phyloP scores from a whole-genome alignment of 208 protist genomes.

The Sergeia podlipaevii region DNA sequence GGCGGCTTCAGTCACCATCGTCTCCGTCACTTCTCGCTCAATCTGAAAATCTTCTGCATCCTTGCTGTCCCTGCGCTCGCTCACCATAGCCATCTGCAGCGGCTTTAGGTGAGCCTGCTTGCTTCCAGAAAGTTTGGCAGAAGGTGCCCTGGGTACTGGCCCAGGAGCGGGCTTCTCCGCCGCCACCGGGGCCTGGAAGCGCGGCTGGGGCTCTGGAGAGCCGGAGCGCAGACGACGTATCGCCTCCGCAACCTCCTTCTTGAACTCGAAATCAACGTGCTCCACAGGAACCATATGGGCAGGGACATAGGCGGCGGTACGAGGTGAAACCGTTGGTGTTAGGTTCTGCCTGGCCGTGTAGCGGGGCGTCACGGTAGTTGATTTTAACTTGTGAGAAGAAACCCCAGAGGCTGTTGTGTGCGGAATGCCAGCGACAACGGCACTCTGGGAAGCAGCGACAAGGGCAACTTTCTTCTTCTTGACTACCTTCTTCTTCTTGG shows the following conservation, averaged over 20 bases:
- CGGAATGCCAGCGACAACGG: background rate
- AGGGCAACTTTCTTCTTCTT: constrained; percentile 11
- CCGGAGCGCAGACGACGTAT: constrained; percentile 13
- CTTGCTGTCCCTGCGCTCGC: background rate
- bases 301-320: too few species aligned
- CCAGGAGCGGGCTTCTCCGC: background rate
- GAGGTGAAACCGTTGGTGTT: too few species aligned
- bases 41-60: constrained; percentile 1
- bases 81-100: background rate
- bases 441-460: too few species aligned
- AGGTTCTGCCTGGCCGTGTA: too few species aligned
- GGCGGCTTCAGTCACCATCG: constrained; percentile 1
- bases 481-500: constrained; percentile 1
- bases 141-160: background rate
- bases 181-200: constrained; percentile 5
- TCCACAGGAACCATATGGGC: constrained; percentile 4
- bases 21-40: background rate
- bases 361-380: too few species aligned
- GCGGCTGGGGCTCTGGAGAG: background rate
- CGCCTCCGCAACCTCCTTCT: constrained; percentile 19
- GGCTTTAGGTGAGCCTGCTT: too few species aligned
- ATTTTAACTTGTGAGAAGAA: too few species aligned
- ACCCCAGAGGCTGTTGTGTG: constrained; percentile 12
- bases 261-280: constrained; percentile 47
- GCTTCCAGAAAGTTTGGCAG: too few species aligned